phyloP scores from a whole-genome alignment of 192 early-diverging fungal species.

The Spizellomyces sp. region DNA sequence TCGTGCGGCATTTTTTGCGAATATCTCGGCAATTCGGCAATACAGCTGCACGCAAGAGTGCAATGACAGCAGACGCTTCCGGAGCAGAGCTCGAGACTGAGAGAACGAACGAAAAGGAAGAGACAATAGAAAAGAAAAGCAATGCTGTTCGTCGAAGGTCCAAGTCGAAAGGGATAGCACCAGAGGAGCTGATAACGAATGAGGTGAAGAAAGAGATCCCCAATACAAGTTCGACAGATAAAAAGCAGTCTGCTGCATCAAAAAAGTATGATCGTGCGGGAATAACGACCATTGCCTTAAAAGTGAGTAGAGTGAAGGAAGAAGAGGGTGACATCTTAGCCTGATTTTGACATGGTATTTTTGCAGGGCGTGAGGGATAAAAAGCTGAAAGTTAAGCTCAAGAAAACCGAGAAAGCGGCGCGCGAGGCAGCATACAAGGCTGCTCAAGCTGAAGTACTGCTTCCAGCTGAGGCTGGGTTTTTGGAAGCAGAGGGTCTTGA shows the following conservation, averaged over 20 bases:
- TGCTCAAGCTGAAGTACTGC: slow-evolving; percentile 75
- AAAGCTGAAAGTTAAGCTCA: slow-evolving; percentile 69
- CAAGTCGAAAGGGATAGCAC: no score
- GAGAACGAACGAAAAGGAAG: no score
- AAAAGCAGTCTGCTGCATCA: slow-evolving; percentile 23
- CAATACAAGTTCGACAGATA: background rate
- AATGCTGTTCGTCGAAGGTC: no score
- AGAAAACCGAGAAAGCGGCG: slow-evolving; percentile 59
- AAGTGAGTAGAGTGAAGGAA: background rate
- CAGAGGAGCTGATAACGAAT: no score
- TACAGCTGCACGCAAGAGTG: no score
- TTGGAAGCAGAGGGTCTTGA: slow-evolving; percentile 90
- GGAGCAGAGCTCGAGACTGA: no score
- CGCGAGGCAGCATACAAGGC: slow-evolving; percentile 73
- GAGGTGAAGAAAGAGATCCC: no score
- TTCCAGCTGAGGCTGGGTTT: slow-evolving; percentile 73
- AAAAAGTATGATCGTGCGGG: slow-evolving; percentile 24
- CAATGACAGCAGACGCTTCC: no score
- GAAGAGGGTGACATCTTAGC: background rate
- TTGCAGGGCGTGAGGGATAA: slow-evolving; percentile 50
- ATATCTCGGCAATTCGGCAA: no score
- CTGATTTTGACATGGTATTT: background rate
- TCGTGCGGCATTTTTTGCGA: no score
- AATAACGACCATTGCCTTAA: background rate
- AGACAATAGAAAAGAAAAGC: no score